Evolutionary conservation across 2,329 filamentous ascomycete species (phyloP), one percentile per base, ranked within the genome.

Genomic region (Corinectria fuckeliana): DNA sequence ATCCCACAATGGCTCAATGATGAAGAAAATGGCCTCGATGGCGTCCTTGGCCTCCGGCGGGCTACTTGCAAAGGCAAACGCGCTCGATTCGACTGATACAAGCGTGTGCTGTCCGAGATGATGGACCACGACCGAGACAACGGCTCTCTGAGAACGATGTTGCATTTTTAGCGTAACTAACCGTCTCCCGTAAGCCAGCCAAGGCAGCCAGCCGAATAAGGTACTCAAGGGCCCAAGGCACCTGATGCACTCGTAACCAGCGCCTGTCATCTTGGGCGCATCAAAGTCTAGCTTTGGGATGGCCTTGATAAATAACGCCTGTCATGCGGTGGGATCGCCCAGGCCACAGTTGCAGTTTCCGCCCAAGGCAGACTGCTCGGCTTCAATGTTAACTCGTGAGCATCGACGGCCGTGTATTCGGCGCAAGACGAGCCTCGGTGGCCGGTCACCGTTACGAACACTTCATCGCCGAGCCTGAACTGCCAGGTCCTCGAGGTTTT

Each of bases 181-280:
- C 59, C 7, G 65, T 68, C 60, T 71, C 72, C 0, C 69, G 59
- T 2, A 70, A 67, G 5, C 74, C 74, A 0, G 72, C 72, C 13
- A 70, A 60, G 11, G 63, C 65, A 2, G 72, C 76, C 18, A 77
- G 64, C 61, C 77, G 71, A 5, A 78, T 70, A 1, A 72, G 60
- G 58, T 72, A n/a, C n/a, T n/a, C n/a, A 76, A 23, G 70, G 69
- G 1, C 76, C 77, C 10, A 78, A 73, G 1, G 72, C 74, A 3
- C 76, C 76, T 5, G 71, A 71, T 2, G 73, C 74, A 4, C 71
- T 75, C 11, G 75, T 76, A 21, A 78, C 60, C 8, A 78, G 66
- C 28, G 77, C 68, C 42, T 8, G 42, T 11, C 28, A 36, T 42
- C 25, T 51, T 50, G 8, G 62, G 7, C 4, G 52, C 21, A 14